Percentiles rank a stretch among this genome's conserved stretches.
Evolutionary conservation across 768 basidiomycete species (phyloP).

Genomic region (Mycena filopes): DNA sequence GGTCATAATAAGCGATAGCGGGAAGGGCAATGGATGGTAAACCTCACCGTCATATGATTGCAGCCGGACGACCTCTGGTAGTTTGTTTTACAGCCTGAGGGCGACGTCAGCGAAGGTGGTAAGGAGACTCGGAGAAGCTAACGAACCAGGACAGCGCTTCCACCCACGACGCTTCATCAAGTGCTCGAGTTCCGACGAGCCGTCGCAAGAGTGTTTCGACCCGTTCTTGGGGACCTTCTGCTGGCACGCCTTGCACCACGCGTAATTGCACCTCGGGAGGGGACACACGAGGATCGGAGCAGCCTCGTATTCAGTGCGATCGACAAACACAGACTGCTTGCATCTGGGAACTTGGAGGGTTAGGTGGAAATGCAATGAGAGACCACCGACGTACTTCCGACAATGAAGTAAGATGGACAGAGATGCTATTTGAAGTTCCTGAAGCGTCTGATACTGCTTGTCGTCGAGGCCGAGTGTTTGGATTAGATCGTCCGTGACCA

Average conservation of each 20-base stretch:
- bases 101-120: background rate
- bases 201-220: constrained; percentile 66
- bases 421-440: constrained; percentile 56
- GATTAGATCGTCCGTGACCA: constrained; percentile 50
- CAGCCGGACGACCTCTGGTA: constrained; percentile 64
- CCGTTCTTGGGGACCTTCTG: constrained; percentile 45
- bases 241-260: constrained; percentile 71
- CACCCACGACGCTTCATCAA: constrained; percentile 64
- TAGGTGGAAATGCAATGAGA: too few species aligned
- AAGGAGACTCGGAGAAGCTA: background rate
- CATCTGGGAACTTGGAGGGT: constrained; percentile 52
- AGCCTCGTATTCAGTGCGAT: constrained; percentile 55
- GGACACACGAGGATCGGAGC: constrained; percentile 60
- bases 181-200: constrained; percentile 59
- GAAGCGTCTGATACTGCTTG: constrained; percentile 49
- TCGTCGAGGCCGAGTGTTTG: constrained; percentile 57
- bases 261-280: constrained; percentile 53
- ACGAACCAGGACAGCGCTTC: constrained; percentile 68
- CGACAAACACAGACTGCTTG: constrained; percentile 58
- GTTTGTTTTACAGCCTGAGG: constrained; percentile 55
- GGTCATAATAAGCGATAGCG: constrained; percentile 19
- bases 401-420: constrained; percentile 59
- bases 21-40: background rate
- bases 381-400: constrained; percentile 50
- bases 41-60: constrained; percentile 65